A percentile compares a stretch with the other conserved stretches of the same genome.
Evolutionary conservation across 2,329 filamentous ascomycete genomes (phyloP).

Genomic region (Penicillium aurantiogriseum): DNA sequence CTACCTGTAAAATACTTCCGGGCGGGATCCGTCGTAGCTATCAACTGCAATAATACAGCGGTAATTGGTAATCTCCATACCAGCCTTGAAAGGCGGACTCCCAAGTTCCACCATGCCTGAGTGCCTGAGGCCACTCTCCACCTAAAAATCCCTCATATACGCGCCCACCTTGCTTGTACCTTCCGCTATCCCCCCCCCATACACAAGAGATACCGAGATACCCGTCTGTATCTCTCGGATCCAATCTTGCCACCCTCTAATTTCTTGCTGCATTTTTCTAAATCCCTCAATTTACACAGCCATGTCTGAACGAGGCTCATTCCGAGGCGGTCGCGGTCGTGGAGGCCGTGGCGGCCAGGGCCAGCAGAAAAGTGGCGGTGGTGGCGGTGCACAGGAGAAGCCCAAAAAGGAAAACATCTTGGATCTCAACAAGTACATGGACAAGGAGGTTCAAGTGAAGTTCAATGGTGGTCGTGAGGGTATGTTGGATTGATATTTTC

Average conservation of each 20-base stretch:
- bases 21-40: slow-evolving; percentile 1
- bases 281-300: slow-evolving; percentile 54
- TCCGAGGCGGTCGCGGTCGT: slow-evolving; percentile 22
- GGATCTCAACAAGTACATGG: slow-evolving; percentile 92
- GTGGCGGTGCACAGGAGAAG: slow-evolving; percentile 61
- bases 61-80: slow-evolving; percentile 7
- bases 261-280: slow-evolving; percentile 7
- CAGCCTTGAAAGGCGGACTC: slow-evolving; percentile 1
- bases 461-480: slow-evolving; percentile 73
- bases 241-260: slow-evolving; percentile 7
- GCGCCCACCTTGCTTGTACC: slow-evolving; percentile 10
- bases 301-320: slow-evolving; percentile 42
- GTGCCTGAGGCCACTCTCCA: not conserved
- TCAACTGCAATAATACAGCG: not conserved
- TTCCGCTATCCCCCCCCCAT: slow-evolving; percentile 15
- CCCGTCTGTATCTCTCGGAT: not conserved
- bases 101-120: not conserved
- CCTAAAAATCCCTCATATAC: slow-evolving; percentile 27
- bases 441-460: slow-evolving; percentile 92
- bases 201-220: not conserved
- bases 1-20: slow-evolving; percentile 4
- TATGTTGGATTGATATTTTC: slow-evolving; percentile 8
- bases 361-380: slow-evolving; percentile 50
- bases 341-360: slow-evolving; percentile 22
- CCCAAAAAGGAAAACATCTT: slow-evolving; percentile 99